Conservation (phyloP, 768 basidiomycete species). For the Suillus ampliporus region DNA sequence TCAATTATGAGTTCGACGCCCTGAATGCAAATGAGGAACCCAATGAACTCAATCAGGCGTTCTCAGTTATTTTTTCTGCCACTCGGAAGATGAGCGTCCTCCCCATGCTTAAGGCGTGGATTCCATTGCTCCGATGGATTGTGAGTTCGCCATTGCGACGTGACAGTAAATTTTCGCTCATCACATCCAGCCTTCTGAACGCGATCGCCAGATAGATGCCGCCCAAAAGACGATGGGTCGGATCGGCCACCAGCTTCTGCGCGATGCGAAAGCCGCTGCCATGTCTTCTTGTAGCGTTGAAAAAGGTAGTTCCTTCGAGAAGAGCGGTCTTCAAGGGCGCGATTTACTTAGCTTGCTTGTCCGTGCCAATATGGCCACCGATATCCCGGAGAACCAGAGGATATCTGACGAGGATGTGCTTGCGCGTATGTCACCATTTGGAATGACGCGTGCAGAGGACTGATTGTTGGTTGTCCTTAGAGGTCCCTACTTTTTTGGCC, state of each 20-base stretch:
- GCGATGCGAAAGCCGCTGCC: constrained; percentile 52
- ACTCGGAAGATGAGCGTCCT: constrained; percentile 23
- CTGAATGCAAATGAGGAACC: constrained; percentile 28
- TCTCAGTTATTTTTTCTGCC: constrained; percentile 38
- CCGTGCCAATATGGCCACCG: constrained; percentile 66
- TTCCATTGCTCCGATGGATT: constrained; percentile 45
- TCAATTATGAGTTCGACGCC: constrained; percentile 42
- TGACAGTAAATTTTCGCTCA: background rate
- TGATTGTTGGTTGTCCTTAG: constrained; percentile 38
- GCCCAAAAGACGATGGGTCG: constrained; percentile 50
- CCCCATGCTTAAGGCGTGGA: constrained; percentile 35
- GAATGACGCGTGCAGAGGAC: too few species aligned
- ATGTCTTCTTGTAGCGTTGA: constrained; percentile 21
- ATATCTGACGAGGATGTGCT: constrained; percentile 70
- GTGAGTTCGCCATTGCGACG: constrained; percentile 32
- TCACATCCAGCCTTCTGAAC: constrained; percentile 26
- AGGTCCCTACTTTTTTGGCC: constrained; percentile 65
- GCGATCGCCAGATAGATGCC: constrained; percentile 18
- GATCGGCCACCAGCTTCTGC: constrained; percentile 56
- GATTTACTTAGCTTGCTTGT: constrained; percentile 68
- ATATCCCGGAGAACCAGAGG: constrained; percentile 57
- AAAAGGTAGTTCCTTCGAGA: constrained; percentile 38
- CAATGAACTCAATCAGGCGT: constrained; percentile 39
- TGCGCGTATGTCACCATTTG: constrained; percentile 45
- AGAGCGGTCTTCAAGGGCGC: constrained; percentile 41